Percentiles rank a stretch among this genome's conserved stretches.
These are phyloP conservation scores for Achlya hypogyna DNA, from an alignment of 352 stramenopile genomes.

Conservation along the genomic window DNA sequence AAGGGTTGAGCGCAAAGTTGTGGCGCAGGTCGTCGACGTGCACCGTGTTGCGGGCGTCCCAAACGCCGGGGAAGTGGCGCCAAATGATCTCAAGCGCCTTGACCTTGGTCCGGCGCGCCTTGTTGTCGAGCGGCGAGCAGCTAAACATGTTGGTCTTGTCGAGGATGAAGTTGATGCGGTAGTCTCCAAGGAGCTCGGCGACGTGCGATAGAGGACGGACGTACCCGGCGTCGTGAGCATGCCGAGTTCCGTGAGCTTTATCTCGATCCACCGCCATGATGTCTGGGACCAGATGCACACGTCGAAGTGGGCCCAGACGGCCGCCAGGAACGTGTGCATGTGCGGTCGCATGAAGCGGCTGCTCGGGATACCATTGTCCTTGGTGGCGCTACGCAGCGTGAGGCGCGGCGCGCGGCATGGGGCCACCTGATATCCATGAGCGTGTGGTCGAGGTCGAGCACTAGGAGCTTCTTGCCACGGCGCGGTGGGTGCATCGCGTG, in stretches of 20 bases:
- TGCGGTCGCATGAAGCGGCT: constrained; percentile 48
- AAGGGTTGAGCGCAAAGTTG: constrained; percentile 63
- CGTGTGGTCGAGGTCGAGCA: constrained; percentile 85
- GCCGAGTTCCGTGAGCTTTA: constrained; percentile 78
- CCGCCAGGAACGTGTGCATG: constrained; percentile 76
- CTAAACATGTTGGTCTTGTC: constrained; percentile 33
- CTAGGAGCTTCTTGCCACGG: constrained; percentile 60
- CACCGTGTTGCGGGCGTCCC: constrained; percentile 56
- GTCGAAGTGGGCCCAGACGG: constrained; percentile 74
- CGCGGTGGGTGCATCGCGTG: constrained; percentile 69
- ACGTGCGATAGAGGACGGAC: background rate
- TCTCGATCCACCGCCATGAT: constrained; percentile 81
- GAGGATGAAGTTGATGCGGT: constrained; percentile 24
- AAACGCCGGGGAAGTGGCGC: constrained; percentile 50
- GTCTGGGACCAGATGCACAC: constrained; percentile 85
- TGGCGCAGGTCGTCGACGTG: constrained; percentile 67
- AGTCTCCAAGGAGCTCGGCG: background rate
- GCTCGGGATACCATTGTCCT: background rate
- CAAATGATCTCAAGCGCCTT: constrained; percentile 76
- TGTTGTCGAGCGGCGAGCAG: background rate
- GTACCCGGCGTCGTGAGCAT: constrained; percentile 48
- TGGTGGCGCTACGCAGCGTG: background rate
- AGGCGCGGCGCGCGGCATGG: background rate
- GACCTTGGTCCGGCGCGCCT: constrained; percentile 36
- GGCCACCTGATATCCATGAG: constrained; percentile 72